These are phyloP conservation scores for Lactarius indigo DNA, from an alignment of 768 basidiomycete species.

Conservation along the genomic window DNA sequence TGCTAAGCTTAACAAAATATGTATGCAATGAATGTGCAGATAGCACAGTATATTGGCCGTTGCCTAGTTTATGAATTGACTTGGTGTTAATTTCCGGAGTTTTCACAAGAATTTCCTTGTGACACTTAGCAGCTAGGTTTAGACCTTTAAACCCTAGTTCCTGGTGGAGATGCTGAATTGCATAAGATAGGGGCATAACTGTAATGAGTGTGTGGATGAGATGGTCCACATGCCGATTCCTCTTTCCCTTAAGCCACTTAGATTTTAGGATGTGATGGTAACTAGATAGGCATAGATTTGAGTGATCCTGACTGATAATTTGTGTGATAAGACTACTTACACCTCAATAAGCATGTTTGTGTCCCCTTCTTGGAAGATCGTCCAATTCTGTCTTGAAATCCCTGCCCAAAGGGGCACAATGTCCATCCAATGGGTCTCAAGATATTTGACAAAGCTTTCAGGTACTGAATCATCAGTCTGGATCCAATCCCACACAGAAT, in stretches of 20 bases:
- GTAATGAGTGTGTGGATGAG: background rate
- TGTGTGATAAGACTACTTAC: background rate
- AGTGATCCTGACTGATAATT: background rate
- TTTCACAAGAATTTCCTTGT: background rate
- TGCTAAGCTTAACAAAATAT: background rate
- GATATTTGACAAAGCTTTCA: background rate
- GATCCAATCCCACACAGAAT: background rate
- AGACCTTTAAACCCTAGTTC: background rate
- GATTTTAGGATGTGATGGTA: conserved; percentile 10
- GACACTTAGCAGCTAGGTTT: background rate
- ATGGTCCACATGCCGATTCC: background rate
- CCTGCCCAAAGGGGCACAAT: no score
- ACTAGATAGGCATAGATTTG: background rate
- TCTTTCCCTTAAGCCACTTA: conserved; percentile 1
- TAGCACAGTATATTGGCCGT: background rate
- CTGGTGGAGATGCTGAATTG: background rate
- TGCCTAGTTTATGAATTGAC: background rate
- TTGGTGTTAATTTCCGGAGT: background rate
- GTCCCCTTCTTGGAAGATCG: conserved; percentile 3
- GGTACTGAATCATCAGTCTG: background rate
- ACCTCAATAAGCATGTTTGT: conserved; percentile 13
- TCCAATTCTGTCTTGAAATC: background rate
- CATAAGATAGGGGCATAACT: background rate
- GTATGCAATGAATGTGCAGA: background rate
- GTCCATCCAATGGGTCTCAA: background rate